These are phyloP conservation scores for Albugo candida DNA, from an alignment of 352 stramenopile genomes.

Conservation along the genomic window DNA sequence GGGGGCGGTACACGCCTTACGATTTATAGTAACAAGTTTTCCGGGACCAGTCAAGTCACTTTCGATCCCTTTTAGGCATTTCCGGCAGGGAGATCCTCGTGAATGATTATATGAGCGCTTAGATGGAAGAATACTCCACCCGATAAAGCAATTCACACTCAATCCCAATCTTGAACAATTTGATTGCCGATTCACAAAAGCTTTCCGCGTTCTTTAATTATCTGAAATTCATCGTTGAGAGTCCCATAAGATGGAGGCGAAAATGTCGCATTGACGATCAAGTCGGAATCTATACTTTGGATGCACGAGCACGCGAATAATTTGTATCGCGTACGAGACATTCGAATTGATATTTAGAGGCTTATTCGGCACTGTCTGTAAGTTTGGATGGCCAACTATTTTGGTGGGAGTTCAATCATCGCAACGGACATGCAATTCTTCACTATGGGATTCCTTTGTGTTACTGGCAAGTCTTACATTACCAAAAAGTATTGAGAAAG, in stretches of 20 bases:
- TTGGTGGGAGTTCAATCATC: slow-evolving; percentile 92
- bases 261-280: slow-evolving; percentile 36
- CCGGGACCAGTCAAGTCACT: slow-evolving; percentile 26
- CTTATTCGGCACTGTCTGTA: slow-evolving; percentile 73
- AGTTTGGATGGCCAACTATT: slow-evolving; percentile 88
- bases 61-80: slow-evolving; percentile 21
- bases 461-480: slow-evolving; percentile 74
- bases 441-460: slow-evolving; percentile 89
- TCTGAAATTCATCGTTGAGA: slow-evolving; percentile 39
- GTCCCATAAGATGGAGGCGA: slow-evolving; percentile 31
- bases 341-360: slow-evolving; percentile 39
- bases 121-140: neutral
- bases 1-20: slow-evolving; percentile 43
- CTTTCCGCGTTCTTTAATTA: slow-evolving; percentile 45
- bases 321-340: slow-evolving; percentile 80
- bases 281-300: slow-evolving; percentile 89
- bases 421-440: slow-evolving; percentile 43
- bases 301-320: slow-evolving; percentile 79
- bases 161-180: slow-evolving; percentile 3
- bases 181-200: slow-evolving; percentile 31
- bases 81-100: slow-evolving; percentile 16
- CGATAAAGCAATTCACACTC: neutral
- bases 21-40: slow-evolving; percentile 34
- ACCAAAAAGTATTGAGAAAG: slow-evolving; percentile 42
- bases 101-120: slow-evolving; percentile 44